phyloP scores from a whole-genome alignment of 1,284 basidiomycete species.

The Cryptococcus floricola region DNA sequence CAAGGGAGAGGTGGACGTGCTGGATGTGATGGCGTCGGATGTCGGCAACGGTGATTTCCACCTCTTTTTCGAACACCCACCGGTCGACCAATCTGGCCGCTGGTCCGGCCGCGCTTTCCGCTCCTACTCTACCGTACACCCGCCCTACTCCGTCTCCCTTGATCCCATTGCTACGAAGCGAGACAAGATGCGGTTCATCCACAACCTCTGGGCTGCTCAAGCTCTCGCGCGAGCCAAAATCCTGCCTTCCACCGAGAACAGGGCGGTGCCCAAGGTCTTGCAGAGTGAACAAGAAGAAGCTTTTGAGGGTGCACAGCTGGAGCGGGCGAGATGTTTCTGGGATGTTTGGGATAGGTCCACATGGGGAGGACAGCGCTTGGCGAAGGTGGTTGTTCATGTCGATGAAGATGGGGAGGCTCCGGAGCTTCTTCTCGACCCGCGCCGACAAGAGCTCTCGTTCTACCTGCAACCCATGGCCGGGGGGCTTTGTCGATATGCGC shows the following conservation, averaged over 20 bases:
- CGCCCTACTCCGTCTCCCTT: constrained; percentile 61
- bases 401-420: constrained; percentile 60
- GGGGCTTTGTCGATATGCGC: constrained; percentile 60
- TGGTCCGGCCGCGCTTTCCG: constrained; percentile 81
- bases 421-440: constrained; percentile 63
- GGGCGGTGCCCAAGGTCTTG: constrained; percentile 56
- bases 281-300: constrained; percentile 61
- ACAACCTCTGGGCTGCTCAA: constrained; percentile 79
- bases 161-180: constrained; percentile 61
- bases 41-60: constrained; percentile 82
- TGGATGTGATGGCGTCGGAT: constrained; percentile 78
- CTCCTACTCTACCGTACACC: constrained; percentile 65
- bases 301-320: constrained; percentile 61
- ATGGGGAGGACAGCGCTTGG: constrained; percentile 73
- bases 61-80: constrained; percentile 73
- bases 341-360: constrained; percentile 75
- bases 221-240: constrained; percentile 67
- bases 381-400: constrained; percentile 80
- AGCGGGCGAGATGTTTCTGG: constrained; percentile 68
- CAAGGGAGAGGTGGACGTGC: constrained; percentile 79
- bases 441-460: constrained; percentile 63
- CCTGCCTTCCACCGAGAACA: constrained; percentile 29
- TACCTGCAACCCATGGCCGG: constrained; percentile 72
- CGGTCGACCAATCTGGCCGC: constrained; percentile 70
- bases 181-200: constrained; percentile 77